A percentile compares a stretch with the other conserved stretches of the same genome.
Evolutionary conservation across 805 yeast genomes (phyloP).

Genomic region (Wickerhamiella australiensis): DNA sequence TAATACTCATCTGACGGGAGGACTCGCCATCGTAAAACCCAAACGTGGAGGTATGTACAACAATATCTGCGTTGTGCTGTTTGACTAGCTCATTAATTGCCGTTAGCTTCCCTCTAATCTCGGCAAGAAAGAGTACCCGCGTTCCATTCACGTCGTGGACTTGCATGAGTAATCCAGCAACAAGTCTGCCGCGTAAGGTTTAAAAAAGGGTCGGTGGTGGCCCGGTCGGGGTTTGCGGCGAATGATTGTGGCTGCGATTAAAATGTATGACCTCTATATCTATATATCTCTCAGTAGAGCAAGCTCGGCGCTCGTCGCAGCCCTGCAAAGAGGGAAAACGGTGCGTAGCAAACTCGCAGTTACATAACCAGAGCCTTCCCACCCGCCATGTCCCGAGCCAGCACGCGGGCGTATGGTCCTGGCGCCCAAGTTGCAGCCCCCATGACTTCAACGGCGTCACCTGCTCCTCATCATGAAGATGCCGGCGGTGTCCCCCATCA

Average conservation of each 20-base stretch:
- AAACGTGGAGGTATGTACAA: slow-evolving; percentile 66
- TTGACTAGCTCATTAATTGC: slow-evolving; percentile 39
- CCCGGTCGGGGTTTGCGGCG: too few relatives aligned
- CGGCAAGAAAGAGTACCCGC: slow-evolving; percentile 41
- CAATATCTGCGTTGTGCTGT: slow-evolving; percentile 37
- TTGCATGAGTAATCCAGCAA: slow-evolving; percentile 4
- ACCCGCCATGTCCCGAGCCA: slow-evolving; percentile 7
- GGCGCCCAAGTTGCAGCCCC: slow-evolving; percentile 6
- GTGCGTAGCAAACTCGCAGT: background rate
- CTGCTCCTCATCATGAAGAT: background rate
- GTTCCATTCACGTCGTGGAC: slow-evolving; percentile 21
- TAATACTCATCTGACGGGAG: slow-evolving; percentile 40
- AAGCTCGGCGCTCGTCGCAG: too few relatives aligned
- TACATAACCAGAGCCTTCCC: background rate
- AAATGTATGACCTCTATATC: too few relatives aligned
- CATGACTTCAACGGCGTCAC: background rate
- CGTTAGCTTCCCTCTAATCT: slow-evolving; percentile 42
- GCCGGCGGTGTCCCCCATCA: background rate
- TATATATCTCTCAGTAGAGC: too few relatives aligned
- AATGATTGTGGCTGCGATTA: too few relatives aligned
- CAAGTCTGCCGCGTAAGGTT: too few relatives aligned
- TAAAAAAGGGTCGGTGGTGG: too few relatives aligned
- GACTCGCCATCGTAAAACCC: slow-evolving; percentile 59
- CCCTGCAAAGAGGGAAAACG: too few relatives aligned
- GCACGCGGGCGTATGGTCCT: slow-evolving; percentile 13